These are phyloP conservation scores for Globisporangium cylindrosporum DNA, from an alignment of 352 stramenopile species.

Conservation along the genomic window DNA sequence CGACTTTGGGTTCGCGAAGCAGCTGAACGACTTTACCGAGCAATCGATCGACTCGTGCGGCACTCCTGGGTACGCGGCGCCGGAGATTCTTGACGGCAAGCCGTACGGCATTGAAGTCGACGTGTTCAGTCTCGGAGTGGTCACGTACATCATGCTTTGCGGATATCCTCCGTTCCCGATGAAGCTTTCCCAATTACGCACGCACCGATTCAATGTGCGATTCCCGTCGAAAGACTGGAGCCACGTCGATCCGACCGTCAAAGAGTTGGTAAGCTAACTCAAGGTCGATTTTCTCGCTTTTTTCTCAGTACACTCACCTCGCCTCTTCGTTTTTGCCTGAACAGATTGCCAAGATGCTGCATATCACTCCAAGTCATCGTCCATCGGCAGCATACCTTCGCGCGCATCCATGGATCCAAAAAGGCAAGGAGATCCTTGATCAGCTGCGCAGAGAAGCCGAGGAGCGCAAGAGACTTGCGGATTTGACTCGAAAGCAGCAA, in stretches of 20 bases:
- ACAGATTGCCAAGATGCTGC: conserved; percentile 71
- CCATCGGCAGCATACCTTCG: conserved; percentile 59
- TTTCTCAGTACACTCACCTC: background rate
- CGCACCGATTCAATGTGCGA: conserved; percentile 77
- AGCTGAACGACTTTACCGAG: conserved; percentile 56
- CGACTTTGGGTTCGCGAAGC: conserved; percentile 84
- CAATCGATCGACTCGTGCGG: conserved; percentile 80
- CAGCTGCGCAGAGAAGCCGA: conserved; percentile 41
- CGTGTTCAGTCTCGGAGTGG: conserved; percentile 88
- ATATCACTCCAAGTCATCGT: conserved; percentile 62
- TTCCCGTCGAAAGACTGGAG: conserved; percentile 83
- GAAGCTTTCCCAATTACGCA: conserved; percentile 82
- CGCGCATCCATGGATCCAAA: conserved; percentile 62
- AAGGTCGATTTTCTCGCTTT: background rate
- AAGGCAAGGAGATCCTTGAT: conserved; percentile 46
- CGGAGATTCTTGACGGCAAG: conserved; percentile 81
- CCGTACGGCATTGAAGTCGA: conserved; percentile 83
- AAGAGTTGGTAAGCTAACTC: conserved; percentile 42
- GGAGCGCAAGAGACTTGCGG: conserved; percentile 38
- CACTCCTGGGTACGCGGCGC: conserved; percentile 80
- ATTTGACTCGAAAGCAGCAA: conserved; percentile 61
- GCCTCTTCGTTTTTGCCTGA: background rate
- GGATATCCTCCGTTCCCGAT: conserved; percentile 87
- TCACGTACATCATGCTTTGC: conserved; percentile 87
- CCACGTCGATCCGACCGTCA: conserved; percentile 54